Evolutionary conservation across 495 filamentous ascomycete genomes (phyloP).

Genomic region (Xylaria sp.): DNA sequence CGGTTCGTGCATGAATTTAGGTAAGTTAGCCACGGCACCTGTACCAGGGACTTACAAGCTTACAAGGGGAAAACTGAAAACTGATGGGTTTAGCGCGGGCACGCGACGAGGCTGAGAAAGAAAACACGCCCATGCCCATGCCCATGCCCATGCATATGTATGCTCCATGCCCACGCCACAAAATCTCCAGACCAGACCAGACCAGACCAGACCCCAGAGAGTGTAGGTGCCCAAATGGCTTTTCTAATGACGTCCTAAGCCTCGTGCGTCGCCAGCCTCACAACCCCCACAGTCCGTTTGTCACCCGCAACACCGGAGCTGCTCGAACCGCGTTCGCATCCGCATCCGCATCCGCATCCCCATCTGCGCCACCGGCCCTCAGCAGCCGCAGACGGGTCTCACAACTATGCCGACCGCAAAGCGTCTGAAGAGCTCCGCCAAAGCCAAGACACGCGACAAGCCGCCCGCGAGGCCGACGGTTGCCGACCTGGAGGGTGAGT

Average conservation of each 20-base stretch:
- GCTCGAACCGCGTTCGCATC: constrained; percentile 8
- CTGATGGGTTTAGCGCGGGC: constrained; percentile 13
- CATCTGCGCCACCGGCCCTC: neutral
- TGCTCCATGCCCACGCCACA: constrained; percentile 20
- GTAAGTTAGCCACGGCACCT: neutral
- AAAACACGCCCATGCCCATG: too few species aligned
- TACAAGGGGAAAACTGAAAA: neutral
- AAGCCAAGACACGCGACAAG: constrained; percentile 43
- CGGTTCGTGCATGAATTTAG: neutral
- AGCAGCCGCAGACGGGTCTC: constrained; percentile 13
- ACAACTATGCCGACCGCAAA: constrained; percentile 56
- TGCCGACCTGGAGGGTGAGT: constrained; percentile 72
- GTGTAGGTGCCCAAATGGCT: constrained; percentile 22
- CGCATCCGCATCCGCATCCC: constrained; percentile 16
- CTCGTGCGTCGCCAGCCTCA: constrained; percentile 13
- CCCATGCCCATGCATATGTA: too few species aligned
- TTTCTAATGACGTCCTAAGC: constrained; percentile 22
- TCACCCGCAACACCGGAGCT: constrained; percentile 7
- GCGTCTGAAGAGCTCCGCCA: constrained; percentile 53
- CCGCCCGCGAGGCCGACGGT: constrained; percentile 47
- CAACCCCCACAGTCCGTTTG: neutral
- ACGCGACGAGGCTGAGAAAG: constrained; percentile 39
- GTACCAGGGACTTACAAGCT: neutral
- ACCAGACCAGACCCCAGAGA: too few species aligned
- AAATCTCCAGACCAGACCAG: too few species aligned